phyloP scores from a whole-genome alignment of 2,329 filamentous ascomycete species.

The Phyllosticta ampelicida region DNA sequence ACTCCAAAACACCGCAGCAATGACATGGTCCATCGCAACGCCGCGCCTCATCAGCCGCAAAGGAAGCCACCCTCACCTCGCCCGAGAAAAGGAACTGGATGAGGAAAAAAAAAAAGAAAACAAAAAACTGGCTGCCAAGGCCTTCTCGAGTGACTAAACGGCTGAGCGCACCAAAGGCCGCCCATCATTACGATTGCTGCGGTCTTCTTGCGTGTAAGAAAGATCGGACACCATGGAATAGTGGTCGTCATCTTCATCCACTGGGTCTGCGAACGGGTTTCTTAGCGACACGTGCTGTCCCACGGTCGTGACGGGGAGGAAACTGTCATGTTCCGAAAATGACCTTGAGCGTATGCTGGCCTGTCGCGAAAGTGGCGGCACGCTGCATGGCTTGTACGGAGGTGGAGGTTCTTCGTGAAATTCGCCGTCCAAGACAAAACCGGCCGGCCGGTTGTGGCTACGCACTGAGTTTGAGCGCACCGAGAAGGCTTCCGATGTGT shows the following conservation, averaged over 20 bases:
- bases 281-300: not conserved
- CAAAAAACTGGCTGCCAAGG: not conserved
- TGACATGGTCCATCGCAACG: not conserved
- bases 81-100: not conserved
- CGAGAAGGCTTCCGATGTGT: conserved; percentile 10
- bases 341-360: conserved; percentile 7
- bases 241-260: conserved; percentile 4
- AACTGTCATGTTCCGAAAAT: not conserved
- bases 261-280: conserved; percentile 9
- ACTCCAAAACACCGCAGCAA: not conserved
- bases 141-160: not conserved
- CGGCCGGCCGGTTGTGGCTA: not conserved
- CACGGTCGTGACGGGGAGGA: not conserved
- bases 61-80: not conserved
- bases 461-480: conserved; percentile 5
- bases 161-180: not conserved
- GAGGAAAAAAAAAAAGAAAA: not conserved
- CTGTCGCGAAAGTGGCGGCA: conserved; percentile 4
- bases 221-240: conserved; percentile 2
- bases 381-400: conserved; percentile 7
- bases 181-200: not conserved
- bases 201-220: not conserved
- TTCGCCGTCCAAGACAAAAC: conserved; percentile 10
- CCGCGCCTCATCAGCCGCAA: not conserved
- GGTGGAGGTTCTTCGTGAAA: conserved; percentile 9